Percentiles rank a stretch among this genome's conserved stretches.
phyloP scores from a whole-genome alignment of 768 basidiomycete genomes.

The Pleurotus giganteus region DNA sequence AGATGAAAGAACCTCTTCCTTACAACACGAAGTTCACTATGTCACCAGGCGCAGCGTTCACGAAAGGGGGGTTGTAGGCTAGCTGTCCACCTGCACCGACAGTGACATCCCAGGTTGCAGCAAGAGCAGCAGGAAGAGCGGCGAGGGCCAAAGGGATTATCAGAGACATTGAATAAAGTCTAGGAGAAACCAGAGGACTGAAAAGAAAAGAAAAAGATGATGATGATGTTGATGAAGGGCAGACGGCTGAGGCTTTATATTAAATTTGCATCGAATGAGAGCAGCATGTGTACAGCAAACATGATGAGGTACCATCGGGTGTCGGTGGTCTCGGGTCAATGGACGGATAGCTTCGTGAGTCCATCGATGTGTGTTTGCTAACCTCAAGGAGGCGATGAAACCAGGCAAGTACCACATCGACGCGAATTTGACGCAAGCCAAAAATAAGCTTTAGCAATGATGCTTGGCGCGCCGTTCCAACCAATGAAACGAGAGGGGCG shows the following conservation, averaged over 20 bases:
- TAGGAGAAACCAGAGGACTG: neutral
- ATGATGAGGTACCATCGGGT: neutral
- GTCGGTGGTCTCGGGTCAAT: neutral
- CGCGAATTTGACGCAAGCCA: neutral
- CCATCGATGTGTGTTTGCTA: neutral
- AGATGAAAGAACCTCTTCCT: constrained; percentile 25
- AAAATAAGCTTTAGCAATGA: neutral
- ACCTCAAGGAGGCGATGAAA: neutral
- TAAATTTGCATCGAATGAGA: neutral
- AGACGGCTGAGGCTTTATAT: neutral
- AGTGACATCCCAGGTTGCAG: constrained; percentile 27
- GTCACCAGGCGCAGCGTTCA: constrained; percentile 44
- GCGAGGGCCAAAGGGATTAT: constrained; percentile 19
- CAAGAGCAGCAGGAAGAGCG: constrained; percentile 26
- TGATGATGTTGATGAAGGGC: neutral
- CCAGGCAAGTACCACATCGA: too few species aligned
- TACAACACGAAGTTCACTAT: constrained; percentile 47
- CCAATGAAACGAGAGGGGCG: neutral
- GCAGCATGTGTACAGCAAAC: neutral
- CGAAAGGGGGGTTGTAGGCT: constrained; percentile 29
- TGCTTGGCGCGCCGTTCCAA: too few species aligned
- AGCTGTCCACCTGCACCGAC: constrained; percentile 34
- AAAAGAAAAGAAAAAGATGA: neutral
- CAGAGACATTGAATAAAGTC: constrained; percentile 4
- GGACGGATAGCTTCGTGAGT: too few species aligned